Evolutionary conservation across 2,329 filamentous ascomycete species (phyloP), one percentile per base, ranked within the genome.

Genomic region (Sarocladiaceae sp.): DNA sequence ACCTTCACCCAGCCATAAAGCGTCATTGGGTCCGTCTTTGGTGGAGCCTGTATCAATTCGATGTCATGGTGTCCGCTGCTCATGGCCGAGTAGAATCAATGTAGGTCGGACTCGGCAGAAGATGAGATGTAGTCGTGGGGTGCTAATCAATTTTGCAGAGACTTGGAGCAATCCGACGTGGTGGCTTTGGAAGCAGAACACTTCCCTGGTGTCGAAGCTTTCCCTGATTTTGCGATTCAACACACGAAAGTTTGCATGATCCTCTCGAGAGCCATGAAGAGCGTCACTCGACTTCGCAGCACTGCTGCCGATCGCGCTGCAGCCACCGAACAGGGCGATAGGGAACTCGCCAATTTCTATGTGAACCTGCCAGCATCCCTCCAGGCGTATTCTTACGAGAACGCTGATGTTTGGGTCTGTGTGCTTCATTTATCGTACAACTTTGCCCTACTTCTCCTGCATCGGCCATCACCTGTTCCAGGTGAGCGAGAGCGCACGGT

Each of bases 31-130:
- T 65, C 6, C 60, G 71, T 4, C 55, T 71, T 3, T 73, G 69
- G 68, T 73, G 71, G 71, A 62, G 66, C 17, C 57, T 73, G 3
- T 67, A 70, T 37, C 69, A 72, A 53, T 66, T 66, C 31, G 70
- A 73, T 50, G 64, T 69, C 3, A 49, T 70, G 44, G 56, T 70
- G 3, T 66, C 69, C 0, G 56, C 65, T 11, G 60, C 67, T 15
- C 74, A 79, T 59, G 78, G 78, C 33, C 70, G 78, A 47, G 78
- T 77, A 17, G 73, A 76, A 58, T 71, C 74, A 18, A 74, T 80
- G 65, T 66, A 51, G 61, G 65, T 61, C 17, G n/a, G 18, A 36
- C 20, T 17, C 4, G 6, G 12, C 13, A n/a, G 23, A 46, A 11
- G 3, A 23, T 12, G 15, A 15, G 17, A 5, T n/a, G n/a, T n/a